phyloP scores from a whole-genome alignment of 1,139 yeast genomes.

The Saccharomycopsis hybrid region DNA sequence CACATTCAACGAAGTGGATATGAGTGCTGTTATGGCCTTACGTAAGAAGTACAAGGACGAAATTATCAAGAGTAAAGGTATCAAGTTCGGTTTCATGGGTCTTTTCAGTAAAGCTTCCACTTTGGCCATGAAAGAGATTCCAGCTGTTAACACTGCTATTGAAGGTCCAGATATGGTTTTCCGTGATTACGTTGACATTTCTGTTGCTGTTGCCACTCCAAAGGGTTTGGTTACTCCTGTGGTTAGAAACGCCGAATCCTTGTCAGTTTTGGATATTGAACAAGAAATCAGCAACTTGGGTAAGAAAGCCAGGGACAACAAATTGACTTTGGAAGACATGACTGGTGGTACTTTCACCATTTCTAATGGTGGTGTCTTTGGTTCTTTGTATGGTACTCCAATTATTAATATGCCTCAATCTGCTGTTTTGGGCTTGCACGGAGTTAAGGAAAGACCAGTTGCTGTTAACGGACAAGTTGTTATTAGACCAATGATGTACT shows the following conservation, averaged over 20 bases:
- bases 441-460: slow-evolving; percentile 96
- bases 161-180: slow-evolving; percentile 92
- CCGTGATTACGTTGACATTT: slow-evolving; percentile 94
- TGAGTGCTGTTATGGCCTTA: slow-evolving; percentile 89
- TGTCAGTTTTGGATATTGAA: slow-evolving; percentile 85
- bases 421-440: slow-evolving; percentile 96
- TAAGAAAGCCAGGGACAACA: slow-evolving; percentile 93
- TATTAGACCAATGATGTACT: slow-evolving; percentile 98
- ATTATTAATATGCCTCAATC: slow-evolving; percentile 98
- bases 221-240: slow-evolving; percentile 99
- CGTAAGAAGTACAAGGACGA: slow-evolving; percentile 97
- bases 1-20: slow-evolving; percentile 96
- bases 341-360: slow-evolving; percentile 99
- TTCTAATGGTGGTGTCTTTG: slow-evolving; percentile 98
- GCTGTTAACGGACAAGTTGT: slow-evolving; percentile 94
- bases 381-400: slow-evolving; percentile 97
- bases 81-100: slow-evolving; percentile 98
- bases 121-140: slow-evolving; percentile 90
- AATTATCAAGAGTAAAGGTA: slow-evolving; percentile 86
- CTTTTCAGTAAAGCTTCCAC: slow-evolving; percentile 92
- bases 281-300: slow-evolving; percentile 77
- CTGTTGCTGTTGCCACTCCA: slow-evolving; percentile 98
- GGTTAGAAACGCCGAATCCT: slow-evolving; percentile 93
- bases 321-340: slow-evolving; percentile 96
- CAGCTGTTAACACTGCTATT: slow-evolving; percentile 93